These are phyloP conservation scores for Torrubiella hemipterigena DNA, from an alignment of 2,329 filamentous ascomycete species.

Conservation along the genomic window DNA sequence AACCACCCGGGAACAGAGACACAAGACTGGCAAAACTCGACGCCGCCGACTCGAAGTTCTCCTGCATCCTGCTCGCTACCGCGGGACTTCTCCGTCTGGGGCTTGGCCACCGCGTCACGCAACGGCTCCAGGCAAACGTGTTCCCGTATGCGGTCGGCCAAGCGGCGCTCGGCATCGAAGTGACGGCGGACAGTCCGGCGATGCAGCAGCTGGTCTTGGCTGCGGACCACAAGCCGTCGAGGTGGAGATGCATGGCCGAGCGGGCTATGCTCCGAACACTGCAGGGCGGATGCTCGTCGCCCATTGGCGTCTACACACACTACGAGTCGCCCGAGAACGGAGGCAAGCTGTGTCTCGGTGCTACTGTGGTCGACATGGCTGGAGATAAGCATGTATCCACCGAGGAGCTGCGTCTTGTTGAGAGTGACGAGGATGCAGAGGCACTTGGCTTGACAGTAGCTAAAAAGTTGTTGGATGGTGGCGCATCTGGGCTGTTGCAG, in stretches of 20 bases:
- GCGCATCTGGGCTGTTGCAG: slow-evolving; percentile 2
- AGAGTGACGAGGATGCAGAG: slow-evolving; percentile 5
- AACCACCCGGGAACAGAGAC: slow-evolving; percentile 3
- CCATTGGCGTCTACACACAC: slow-evolving; percentile 5
- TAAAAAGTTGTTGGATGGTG: neutral
- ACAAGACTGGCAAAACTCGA: slow-evolving; percentile 9
- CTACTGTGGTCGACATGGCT: slow-evolving; percentile 3
- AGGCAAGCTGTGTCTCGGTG: slow-evolving; percentile 2
- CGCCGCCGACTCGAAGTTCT: slow-evolving; percentile 5
- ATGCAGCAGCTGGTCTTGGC: slow-evolving; percentile 5
- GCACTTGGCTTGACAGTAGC: slow-evolving; percentile 1
- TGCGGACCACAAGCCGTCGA: slow-evolving; percentile 7
- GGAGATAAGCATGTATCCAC: slow-evolving; percentile 1
- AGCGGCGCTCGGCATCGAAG: slow-evolving; percentile 8
- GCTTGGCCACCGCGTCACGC: slow-evolving; percentile 7
- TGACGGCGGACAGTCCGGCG: slow-evolving; percentile 3
- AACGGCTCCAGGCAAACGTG: slow-evolving; percentile 4
- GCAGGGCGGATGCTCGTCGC: slow-evolving; percentile 9
- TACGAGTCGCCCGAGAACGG: neutral
- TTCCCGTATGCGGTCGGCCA: slow-evolving; percentile 9
- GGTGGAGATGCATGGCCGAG: slow-evolving; percentile 7
- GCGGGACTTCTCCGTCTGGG: slow-evolving; percentile 7
- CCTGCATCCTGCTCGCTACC: slow-evolving; percentile 8
- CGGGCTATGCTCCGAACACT: slow-evolving; percentile 8
- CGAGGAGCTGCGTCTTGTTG: slow-evolving; percentile 1